Base-by-base conservation (phyloP, 208 protist genomes). In the Trichomonas vaginalis region DNA sequence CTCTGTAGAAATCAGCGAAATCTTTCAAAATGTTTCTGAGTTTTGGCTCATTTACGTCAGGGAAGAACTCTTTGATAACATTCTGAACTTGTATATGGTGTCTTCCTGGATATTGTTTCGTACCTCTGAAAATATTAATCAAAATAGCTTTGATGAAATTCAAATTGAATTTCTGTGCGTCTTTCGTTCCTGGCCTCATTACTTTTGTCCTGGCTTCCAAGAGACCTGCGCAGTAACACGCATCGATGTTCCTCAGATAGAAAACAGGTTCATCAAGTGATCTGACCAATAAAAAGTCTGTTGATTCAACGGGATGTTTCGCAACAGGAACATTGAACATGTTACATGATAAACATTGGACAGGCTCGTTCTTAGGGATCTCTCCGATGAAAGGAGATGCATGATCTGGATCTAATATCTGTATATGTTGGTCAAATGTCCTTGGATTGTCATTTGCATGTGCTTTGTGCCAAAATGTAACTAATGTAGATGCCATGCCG, bases 111-210 rank as follows among this genome's bases (percentile, higher is more conserved):
- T 92, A 92, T 92, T 92, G 86, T 4, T 48, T 23, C 9, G 86
- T 92, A 39, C 86, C 86, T 51, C 86, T 23, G 32, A 92, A 92
- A 39, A 92, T 92, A 45, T 92, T 92, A 47, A 92, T 92, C 14
- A 92, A 15, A 51, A 92, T 48, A 15, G 86, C 86, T 92, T 92
- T 92, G 35, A 92, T 92, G 45, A 92, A 92, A 39, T 48, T 10
- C 1, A 92, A 3, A 17, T 92, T 42, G 86, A 92, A 92, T n/a
- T 92, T 45, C 46, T 92, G 86, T 1, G 45, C n/a, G 12, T 35
- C n/a, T 92, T 92, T 92, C 6, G 86, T 92, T 2, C 40, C 40
- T 39, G 86, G 86, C 14, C 86, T 17, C 86, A 51, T 92, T 2
- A 92, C 86, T 39, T 48, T 45, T 51, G n/a, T 42, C 21, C 45